Conservation (phyloP, 768 basidiomycete species). For the Rhodotorula babjevae region DNA sequence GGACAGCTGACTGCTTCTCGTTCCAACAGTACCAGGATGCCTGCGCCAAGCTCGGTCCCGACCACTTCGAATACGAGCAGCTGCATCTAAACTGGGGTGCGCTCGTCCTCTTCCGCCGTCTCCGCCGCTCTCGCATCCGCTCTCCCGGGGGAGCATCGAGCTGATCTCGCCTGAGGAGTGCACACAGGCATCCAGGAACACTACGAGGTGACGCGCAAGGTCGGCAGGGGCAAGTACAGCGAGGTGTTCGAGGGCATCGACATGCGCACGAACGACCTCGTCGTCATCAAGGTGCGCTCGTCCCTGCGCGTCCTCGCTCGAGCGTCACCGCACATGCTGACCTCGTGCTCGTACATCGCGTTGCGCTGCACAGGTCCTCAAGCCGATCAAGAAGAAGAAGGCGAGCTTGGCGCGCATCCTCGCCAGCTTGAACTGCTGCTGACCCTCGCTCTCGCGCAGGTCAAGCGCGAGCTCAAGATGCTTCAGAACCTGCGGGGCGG, state of each 20-base stretch:
- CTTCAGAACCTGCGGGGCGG: slow-evolving; percentile 93
- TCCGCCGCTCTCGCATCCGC: not conserved
- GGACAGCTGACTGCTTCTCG: not conserved
- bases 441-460: slow-evolving; percentile 44
- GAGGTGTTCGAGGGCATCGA: slow-evolving; percentile 45
- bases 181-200: slow-evolving; percentile 22
- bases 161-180: not conserved
- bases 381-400: slow-evolving; percentile 99
- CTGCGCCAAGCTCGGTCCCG: slow-evolving; percentile 34
- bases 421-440: not conserved
- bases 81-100: slow-evolving; percentile 61
- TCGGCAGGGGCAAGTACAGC: slow-evolving; percentile 39
- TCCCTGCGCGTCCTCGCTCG: too few relatives aligned
- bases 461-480: slow-evolving; percentile 98
- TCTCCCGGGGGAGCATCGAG: too few relatives aligned
- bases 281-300: slow-evolving; percentile 58
- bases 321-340: too few relatives aligned
- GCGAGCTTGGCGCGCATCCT: slow-evolving; percentile 55
- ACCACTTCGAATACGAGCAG: slow-evolving; percentile 55
- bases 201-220: slow-evolving; percentile 33
- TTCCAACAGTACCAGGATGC: slow-evolving; percentile 44
- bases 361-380: slow-evolving; percentile 58
- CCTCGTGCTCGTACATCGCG: not conserved
- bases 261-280: slow-evolving; percentile 42
- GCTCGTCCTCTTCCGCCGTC: not conserved